Percentiles rank a stretch among this genome's conserved stretches.
phyloP scores from a whole-genome alignment of 352 stramenopile genomes.

The Phytophthora pistaciae region DNA sequence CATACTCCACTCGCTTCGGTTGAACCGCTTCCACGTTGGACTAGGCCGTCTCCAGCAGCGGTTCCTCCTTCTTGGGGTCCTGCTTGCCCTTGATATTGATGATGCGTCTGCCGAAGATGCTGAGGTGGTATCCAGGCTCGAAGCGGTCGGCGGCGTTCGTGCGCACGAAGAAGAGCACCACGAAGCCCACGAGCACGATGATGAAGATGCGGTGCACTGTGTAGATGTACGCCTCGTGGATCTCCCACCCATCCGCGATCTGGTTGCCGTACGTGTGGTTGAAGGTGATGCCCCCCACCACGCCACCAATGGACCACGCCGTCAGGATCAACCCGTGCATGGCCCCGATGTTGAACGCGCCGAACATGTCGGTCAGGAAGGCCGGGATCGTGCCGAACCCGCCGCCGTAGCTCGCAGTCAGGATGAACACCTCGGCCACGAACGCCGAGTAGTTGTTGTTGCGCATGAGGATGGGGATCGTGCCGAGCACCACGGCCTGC shows the following conservation, averaged over 20 bases:
- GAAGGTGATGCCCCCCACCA: conserved; percentile 78
- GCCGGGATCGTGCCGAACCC: conserved; percentile 77
- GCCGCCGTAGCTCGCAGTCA: conserved; percentile 76
- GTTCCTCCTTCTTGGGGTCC: conserved; percentile 19
- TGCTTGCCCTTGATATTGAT: conserved; percentile 68
- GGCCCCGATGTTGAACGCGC: conserved; percentile 82
- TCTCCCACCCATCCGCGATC: conserved; percentile 41
- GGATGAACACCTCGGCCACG: conserved; percentile 65
- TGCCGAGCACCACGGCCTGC: conserved; percentile 71
- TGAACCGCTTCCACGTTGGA: neutral
- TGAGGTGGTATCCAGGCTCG: conserved; percentile 70
- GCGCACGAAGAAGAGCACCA: conserved; percentile 70
- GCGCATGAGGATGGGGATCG: conserved; percentile 68
- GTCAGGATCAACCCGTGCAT: conserved; percentile 84
- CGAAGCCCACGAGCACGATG: conserved; percentile 62
- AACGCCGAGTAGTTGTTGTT: conserved; percentile 68
- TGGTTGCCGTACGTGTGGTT: conserved; percentile 61
- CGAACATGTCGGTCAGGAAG: conserved; percentile 87
- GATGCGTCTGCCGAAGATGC: conserved; percentile 57
- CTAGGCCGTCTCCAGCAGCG: conserved; percentile 7
- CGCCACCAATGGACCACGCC: conserved; percentile 78
- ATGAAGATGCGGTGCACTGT: conserved; percentile 76
- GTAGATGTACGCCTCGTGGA: conserved; percentile 65
- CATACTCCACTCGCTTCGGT: too few relatives aligned
- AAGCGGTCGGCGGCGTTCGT: conserved; percentile 73